These are phyloP conservation scores for Colletotrichum siamense DNA, from an alignment of 2,329 filamentous ascomycete genomes.

Conservation along the genomic window DNA sequence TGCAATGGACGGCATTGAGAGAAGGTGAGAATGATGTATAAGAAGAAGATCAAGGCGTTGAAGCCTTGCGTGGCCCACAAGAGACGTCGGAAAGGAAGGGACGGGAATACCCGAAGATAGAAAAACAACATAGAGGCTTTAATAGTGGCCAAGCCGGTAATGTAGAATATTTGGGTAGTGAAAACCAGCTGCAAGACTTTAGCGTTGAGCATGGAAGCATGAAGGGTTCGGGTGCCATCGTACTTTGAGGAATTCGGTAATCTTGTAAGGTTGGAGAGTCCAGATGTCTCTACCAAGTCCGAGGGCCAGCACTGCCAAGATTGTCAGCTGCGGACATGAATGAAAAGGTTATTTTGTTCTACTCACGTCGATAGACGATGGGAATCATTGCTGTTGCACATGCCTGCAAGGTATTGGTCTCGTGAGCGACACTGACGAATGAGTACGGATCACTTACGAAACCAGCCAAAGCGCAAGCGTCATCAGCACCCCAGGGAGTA, in stretches of 20 bases:
- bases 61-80: slow-evolving; percentile 27
- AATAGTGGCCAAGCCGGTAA: not conserved
- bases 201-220: not conserved
- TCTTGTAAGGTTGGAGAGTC: not conserved
- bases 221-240: not conserved
- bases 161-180: not conserved
- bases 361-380: not conserved
- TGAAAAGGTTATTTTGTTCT: not conserved
- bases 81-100: slow-evolving; percentile 22
- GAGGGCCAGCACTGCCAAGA: not conserved
- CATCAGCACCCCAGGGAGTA: not conserved
- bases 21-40: slow-evolving; percentile 31
- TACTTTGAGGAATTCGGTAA: not conserved
- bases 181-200: not conserved
- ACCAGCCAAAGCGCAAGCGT: not conserved
- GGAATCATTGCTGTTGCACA: not conserved
- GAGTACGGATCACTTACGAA: not conserved
- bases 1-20: slow-evolving; percentile 37
- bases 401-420: not conserved
- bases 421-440: not conserved
- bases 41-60: slow-evolving; percentile 27
- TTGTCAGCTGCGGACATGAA: fast-evolving
- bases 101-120: slow-evolving; percentile 31
- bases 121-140: slow-evolving; percentile 35
- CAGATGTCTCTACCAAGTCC: not conserved